phyloP scores from a whole-genome alignment of 2,329 filamentous ascomycete genomes.

The Xylariaceae sp. region DNA sequence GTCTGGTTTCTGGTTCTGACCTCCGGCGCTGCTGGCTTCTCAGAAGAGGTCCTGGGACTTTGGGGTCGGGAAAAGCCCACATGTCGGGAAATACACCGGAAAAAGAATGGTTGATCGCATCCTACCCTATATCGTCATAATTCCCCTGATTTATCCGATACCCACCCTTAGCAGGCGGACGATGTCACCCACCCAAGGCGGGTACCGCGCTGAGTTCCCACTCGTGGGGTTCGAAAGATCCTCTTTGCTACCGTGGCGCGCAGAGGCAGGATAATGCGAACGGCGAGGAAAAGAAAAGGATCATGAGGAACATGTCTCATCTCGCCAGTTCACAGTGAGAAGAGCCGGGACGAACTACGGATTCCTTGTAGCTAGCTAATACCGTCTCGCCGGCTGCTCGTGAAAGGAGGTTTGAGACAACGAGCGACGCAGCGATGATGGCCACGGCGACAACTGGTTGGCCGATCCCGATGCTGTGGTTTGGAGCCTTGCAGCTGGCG shows the following conservation, averaged over 20 bases:
- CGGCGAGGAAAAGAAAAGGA: not conserved
- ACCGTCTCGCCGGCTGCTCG: too few relatives aligned
- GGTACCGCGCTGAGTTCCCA: not conserved
- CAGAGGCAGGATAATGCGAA: not conserved
- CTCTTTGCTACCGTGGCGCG: not conserved
- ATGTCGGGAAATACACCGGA: not conserved
- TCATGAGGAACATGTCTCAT: not conserved
- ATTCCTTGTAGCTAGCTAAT: too few relatives aligned
- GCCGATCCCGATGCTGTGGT: slow-evolving; percentile 13
- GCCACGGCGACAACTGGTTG: not conserved
- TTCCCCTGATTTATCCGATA: not conserved
- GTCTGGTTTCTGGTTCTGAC: too few relatives aligned
- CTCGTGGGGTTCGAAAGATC: not conserved
- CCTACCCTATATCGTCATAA: not conserved
- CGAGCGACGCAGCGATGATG: not conserved
- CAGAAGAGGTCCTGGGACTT: not conserved
- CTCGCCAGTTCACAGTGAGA: too few relatives aligned
- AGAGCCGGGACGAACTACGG: too few relatives aligned
- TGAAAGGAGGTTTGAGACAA: not conserved
- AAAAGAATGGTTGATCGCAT: not conserved
- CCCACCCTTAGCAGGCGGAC: not conserved
- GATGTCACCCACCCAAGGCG: not conserved
- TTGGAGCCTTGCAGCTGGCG: slow-evolving; percentile 16
- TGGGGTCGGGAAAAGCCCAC: not conserved
- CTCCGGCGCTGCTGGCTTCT: too few relatives aligned